Conservation (phyloP, 2,329 filamentous ascomycete genomes). For the Ploettnerulaceae sp. region DNA sequence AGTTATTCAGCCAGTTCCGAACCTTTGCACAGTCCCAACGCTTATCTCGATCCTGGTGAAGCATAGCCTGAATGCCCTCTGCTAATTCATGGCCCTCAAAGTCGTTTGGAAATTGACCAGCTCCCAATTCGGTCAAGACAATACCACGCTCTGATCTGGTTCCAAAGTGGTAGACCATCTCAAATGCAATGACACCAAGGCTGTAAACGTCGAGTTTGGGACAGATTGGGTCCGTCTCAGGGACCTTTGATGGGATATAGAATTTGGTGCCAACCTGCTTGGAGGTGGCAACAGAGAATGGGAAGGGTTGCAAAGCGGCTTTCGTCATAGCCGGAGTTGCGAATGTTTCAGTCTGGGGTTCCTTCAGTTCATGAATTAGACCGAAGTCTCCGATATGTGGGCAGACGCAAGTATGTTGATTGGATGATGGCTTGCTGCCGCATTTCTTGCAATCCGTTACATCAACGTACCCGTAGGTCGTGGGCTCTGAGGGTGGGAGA, state of each 20-base stretch:
- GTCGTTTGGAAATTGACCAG: slow-evolving; percentile 17
- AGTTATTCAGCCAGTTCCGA: slow-evolving; percentile 9
- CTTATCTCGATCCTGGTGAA: slow-evolving; percentile 9
- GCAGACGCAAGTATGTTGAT: slow-evolving; percentile 41
- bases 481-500: slow-evolving; percentile 33
- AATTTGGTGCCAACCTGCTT: slow-evolving; percentile 55
- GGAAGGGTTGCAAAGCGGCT: slow-evolving; percentile 1
- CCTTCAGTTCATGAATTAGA: slow-evolving; percentile 37
- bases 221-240: slow-evolving; percentile 32
- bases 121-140: slow-evolving; percentile 38
- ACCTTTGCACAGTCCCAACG: slow-evolving; percentile 10
- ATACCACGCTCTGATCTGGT: slow-evolving; percentile 45
- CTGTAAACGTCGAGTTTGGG: slow-evolving; percentile 58
- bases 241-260: slow-evolving; percentile 43
- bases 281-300: neutral
- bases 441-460: slow-evolving; percentile 40
- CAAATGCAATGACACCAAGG: slow-evolving; percentile 57
- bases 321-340: neutral
- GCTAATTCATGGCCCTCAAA: slow-evolving; percentile 25
- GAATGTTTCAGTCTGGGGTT: neutral
- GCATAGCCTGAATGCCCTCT: slow-evolving; percentile 23
- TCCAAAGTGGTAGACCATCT: slow-evolving; percentile 51
- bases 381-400: slow-evolving; percentile 66
- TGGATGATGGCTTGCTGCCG: slow-evolving; percentile 6
- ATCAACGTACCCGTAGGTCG: slow-evolving; percentile 41